phyloP scores from a whole-genome alignment of 2,329 filamentous ascomycete species.

The Orbilia javanica region DNA sequence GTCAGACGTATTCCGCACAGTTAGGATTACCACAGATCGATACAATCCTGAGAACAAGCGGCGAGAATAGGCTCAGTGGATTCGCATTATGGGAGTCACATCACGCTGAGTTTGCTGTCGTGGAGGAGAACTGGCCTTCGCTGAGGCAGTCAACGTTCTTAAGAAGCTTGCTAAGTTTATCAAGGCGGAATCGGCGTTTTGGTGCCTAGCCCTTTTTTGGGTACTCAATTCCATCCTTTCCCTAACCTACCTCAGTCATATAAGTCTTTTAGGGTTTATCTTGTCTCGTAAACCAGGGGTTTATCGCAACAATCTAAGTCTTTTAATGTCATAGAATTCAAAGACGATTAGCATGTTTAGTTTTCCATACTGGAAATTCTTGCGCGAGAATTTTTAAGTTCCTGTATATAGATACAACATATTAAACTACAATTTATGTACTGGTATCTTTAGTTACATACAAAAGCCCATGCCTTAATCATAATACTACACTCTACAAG shows the following conservation, averaged over 20 bases:
- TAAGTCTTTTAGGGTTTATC: too few relatives aligned
- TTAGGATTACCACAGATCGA: slow-evolving; percentile 47
- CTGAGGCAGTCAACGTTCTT: slow-evolving; percentile 47
- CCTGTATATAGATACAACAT: too few relatives aligned
- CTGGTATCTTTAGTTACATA: slow-evolving; percentile 28
- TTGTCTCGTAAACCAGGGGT: too few relatives aligned
- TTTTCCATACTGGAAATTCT: too few relatives aligned
- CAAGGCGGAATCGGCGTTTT: slow-evolving; percentile 41
- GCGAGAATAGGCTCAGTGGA: slow-evolving; percentile 48
- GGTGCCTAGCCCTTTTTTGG: slow-evolving; percentile 18
- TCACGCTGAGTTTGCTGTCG: slow-evolving; percentile 49
- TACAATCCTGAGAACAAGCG: slow-evolving; percentile 44
- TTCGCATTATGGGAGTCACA: slow-evolving; percentile 55
- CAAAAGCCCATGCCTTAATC: not conserved
- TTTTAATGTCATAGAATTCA: too few relatives aligned
- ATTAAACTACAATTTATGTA: slow-evolving; percentile 9
- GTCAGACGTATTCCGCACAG: slow-evolving; percentile 48
- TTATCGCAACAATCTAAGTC: too few relatives aligned
- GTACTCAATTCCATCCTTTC: not conserved
- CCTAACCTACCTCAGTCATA: too few relatives aligned
- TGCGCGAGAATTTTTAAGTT: too few relatives aligned
- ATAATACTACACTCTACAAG: slow-evolving; percentile 38
- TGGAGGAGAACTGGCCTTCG: slow-evolving; percentile 51
- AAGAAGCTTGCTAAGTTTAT: slow-evolving; percentile 40
- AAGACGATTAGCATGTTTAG: too few relatives aligned